These are phyloP conservation scores for Daldinia childiae DNA, from an alignment of 495 filamentous ascomycete species.

Conservation along the genomic window DNA sequence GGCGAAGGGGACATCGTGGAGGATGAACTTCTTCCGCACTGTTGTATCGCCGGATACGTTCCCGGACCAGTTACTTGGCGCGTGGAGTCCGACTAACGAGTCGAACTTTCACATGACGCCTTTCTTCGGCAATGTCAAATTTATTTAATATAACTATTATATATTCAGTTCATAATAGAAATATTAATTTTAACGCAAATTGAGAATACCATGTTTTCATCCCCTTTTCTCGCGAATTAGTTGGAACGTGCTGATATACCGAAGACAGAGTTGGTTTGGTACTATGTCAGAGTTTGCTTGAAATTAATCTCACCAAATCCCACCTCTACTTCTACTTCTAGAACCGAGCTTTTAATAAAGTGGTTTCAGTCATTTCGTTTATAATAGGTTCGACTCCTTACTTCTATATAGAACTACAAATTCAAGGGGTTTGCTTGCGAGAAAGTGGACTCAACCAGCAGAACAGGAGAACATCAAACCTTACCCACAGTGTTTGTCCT, in stretches of 20 bases:
- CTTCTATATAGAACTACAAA: neutral
- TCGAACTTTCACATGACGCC: conserved; percentile 50
- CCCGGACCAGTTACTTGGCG: conserved; percentile 45
- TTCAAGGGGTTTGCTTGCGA: neutral
- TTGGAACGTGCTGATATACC: neutral
- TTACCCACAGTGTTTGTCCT: too few species aligned
- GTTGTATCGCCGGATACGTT: conserved; percentile 45
- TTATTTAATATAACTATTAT: conserved; percentile 35
- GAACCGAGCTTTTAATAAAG: neutral
- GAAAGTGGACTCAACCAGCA: neutral
- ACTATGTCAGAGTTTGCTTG: neutral
- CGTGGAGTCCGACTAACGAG: conserved; percentile 46
- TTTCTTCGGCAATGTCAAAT: conserved; percentile 45
- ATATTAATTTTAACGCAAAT: neutral
- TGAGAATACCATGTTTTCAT: neutral
- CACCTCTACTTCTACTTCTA: neutral
- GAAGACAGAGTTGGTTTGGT: neutral
- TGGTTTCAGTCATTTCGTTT: neutral
- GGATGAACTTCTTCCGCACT: conserved; percentile 51
- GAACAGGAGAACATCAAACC: too few species aligned
- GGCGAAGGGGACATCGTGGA: conserved; percentile 46
- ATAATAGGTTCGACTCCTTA: neutral
- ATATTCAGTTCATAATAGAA: neutral
- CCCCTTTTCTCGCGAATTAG: neutral
- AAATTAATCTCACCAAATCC: neutral